phyloP scores from a whole-genome alignment of 2,329 filamentous ascomycete species.

The Xylariaceae sp. region DNA sequence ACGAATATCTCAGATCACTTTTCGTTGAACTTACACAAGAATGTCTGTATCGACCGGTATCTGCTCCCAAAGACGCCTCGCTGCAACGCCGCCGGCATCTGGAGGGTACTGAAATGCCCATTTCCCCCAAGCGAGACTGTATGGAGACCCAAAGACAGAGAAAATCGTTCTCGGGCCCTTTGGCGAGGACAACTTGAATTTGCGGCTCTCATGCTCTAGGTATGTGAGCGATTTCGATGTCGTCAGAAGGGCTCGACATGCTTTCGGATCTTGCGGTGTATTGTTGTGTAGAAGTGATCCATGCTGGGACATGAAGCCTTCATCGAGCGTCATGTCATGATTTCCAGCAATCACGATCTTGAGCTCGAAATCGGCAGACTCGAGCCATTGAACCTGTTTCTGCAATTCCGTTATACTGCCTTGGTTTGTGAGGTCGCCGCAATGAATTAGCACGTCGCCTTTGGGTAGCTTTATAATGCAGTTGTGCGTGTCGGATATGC shows the following conservation, averaged over 20 bases:
- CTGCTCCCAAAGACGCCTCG: constrained; percentile 49
- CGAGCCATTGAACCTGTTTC: constrained; percentile 63
- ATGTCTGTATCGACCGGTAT: constrained; percentile 62
- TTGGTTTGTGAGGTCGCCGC: constrained; percentile 72
- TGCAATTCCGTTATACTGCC: constrained; percentile 59
- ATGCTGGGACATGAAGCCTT: constrained; percentile 54
- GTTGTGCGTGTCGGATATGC: constrained; percentile 75
- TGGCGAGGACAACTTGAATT: constrained; percentile 50
- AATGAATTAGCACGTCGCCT: constrained; percentile 72
- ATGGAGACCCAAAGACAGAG: constrained; percentile 68
- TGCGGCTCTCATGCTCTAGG: constrained; percentile 54
- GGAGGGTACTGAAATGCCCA: constrained; percentile 66
- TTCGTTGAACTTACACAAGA: no score
- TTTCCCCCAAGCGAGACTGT: constrained; percentile 48
- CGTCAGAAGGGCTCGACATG: constrained; percentile 52
- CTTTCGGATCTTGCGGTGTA: constrained; percentile 45
- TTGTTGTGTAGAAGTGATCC: constrained; percentile 55
- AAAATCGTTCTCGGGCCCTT: constrained; percentile 57
- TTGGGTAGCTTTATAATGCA: constrained; percentile 59
- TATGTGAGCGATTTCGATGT: constrained; percentile 52
- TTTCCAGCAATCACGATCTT: constrained; percentile 73
- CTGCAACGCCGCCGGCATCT: constrained; percentile 13
- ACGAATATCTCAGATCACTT: no score
- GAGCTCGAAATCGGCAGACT: constrained; percentile 61
- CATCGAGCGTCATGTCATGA: constrained; percentile 69